A percentile compares a stretch with the other conserved stretches of the same genome.
Evolutionary conservation across 768 basidiomycete genomes (phyloP).

Genomic region (Clavaria fumosa): DNA sequence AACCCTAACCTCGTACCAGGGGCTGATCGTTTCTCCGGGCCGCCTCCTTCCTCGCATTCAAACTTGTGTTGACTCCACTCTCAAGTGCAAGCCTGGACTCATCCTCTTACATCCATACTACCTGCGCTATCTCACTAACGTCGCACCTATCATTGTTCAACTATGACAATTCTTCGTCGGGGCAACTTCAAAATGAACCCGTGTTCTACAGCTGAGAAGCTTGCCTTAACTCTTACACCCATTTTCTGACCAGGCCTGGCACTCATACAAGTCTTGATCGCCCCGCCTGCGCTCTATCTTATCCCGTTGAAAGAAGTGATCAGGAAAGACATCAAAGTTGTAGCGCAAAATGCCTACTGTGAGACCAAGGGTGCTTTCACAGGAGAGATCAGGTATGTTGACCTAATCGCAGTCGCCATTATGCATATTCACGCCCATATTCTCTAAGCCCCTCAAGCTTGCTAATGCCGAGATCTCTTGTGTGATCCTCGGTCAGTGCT

Average conservation of each 20-base stretch:
- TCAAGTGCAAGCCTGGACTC: too few relatives aligned
- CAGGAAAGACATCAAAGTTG: conserved; percentile 55
- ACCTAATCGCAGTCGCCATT: not conserved
- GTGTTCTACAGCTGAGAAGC: conserved; percentile 44
- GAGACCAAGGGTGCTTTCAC: conserved; percentile 85
- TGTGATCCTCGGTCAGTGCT: conserved; percentile 85
- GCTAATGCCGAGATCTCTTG: conserved; percentile 76
- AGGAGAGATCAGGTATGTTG: conserved; percentile 78
- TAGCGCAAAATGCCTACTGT: conserved; percentile 86
- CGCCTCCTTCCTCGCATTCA: too few relatives aligned
- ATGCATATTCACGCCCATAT: not conserved
- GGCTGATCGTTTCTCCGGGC: too few relatives aligned
- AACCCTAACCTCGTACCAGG: too few relatives aligned
- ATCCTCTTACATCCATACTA: too few relatives aligned
- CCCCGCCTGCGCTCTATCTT: conserved; percentile 83
- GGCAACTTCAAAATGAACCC: conserved; percentile 99
- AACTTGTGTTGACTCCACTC: too few relatives aligned
- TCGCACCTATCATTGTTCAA: too few relatives aligned
- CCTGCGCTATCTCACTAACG: too few relatives aligned
- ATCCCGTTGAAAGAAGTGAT: conserved; percentile 49
- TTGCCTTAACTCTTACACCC: conserved; percentile 53
- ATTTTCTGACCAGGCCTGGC: too few relatives aligned
- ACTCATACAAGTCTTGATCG: conserved; percentile 33
- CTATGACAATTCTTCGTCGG: conserved; percentile 95
- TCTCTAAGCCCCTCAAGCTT: conserved; percentile 60